Base-by-base conservation (phyloP, 768 basidiomycete species). In the Ramaria sp. region DNA sequence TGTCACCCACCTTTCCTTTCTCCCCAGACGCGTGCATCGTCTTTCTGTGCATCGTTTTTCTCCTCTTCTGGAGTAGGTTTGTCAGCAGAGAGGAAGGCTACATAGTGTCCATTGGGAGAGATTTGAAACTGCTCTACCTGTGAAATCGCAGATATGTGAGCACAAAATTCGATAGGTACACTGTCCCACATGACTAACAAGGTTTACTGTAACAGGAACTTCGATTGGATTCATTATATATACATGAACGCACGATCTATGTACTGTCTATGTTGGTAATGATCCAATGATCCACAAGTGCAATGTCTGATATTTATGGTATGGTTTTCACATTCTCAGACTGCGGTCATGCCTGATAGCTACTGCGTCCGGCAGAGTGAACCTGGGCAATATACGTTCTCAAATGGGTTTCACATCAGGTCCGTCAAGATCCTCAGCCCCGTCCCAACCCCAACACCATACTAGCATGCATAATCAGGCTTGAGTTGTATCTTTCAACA, bases 391-490 rank as follows among this genome's bases (percentile, higher is more conserved):
- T 82, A 86, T 85, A 32, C 67, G 64, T 67, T 97, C 95, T 95
- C 95, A 99, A 52, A 99, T 87, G 5, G 95, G 95, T 61, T 98
- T 96, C 5, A 99, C 90, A 63, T 98, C 94, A 0, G 95, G 95
- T 41, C 94, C 95, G 59, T 97, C 95, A 22, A 99, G 78, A 64
- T 99, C 95, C 18, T 95, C 95, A 3, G 95, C 95, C 13, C 95
- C 95, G 63, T 99, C 95, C 95, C 95, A 99, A 18, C 95, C 95
- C 95, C 95, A 97, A 65, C 95, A 98, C 95, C 95, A 97, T 12
- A 98, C 95, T 96, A n/a, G n/a, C n/a, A 47, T 57, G 34, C 9
- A 44, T 32, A 36, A 16, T 27, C 13, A 39, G 39, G 38, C 20
- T 34, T 18, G 27, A 53, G 41, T 34, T 47, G 55, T 18, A 45